Evolutionary conservation across 225 moss, liverwort and hornwort species (phyloP), one percentile per base, ranked within the genome.

Genomic region (Neckera pumila): DNA sequence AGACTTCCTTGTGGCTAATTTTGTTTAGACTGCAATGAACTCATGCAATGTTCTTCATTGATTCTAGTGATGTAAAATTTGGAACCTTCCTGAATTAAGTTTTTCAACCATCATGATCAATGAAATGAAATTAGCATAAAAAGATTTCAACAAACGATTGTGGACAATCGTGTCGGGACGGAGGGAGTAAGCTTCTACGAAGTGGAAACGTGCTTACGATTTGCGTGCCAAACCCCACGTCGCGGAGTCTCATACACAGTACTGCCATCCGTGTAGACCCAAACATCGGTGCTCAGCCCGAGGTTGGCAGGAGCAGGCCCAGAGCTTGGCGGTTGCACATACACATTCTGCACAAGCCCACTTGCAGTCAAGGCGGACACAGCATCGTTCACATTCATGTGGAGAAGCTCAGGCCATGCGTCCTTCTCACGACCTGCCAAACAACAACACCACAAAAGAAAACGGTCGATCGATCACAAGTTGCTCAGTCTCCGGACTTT

Each of bases 391-490:
- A 81, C 83, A 30, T 88, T 53, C 89, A 72, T 81, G 75, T 89
- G 86, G 54, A 91, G 87, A 69, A 95, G 93, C 84, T 95, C 92
- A 4, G 93, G 95, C 95, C 95, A 95, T 7, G 93, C 92, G 3
- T 92, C 90, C 86, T 93, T 93, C 49, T 93, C 92, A 18, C 42
- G n/a, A 62, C 95, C 95, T 95, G 85, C 87, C 53, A 57, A 66
- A 61, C 67, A 57, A 10, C 49, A 66, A 61, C 67, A 57, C 14
- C 49, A 51, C 63, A 61, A n/a, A n/a, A n/a, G 23, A 60, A 59
- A 60, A 71, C 47, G 7, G 18, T 11, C 40, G 26, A 40, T 11
- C 40, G 26, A 40, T 43, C 21, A 28, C 58, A 70, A 84, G 60
- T 14, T 63, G 27, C 53, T 72, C n/a, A n/a, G n/a, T n/a, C 74